Base-by-base conservation (phyloP, 768 basidiomycete species). In the Suillus subluteus region DNA sequence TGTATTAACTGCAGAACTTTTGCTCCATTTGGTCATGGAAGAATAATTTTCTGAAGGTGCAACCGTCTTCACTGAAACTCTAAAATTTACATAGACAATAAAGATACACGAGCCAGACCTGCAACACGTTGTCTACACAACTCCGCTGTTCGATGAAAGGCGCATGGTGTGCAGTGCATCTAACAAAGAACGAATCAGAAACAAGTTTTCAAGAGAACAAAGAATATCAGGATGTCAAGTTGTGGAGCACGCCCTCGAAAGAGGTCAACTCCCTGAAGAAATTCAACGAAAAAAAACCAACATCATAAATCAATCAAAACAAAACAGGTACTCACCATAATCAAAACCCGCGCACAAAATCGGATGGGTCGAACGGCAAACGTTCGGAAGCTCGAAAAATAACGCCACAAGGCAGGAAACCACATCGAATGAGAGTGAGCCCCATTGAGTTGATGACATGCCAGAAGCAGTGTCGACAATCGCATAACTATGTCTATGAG, bases 401-500 rank as follows among this genome's bases (percentile, higher is more conserved):
- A 62, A 38, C 6, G 55, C 55, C 32, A 6, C 6, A n/a, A 37
- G 32, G 55, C 35, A 1, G 40, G 70, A 23, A 58, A 70, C 73
- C 76, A 80, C 83, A 88, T 85, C 88, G 87, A 81, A 81, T 77
- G 85, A 91, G 89, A 92, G 90, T 92, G 89, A 93, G 91, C 91
- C 91, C 91, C 91, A 92, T 93, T 93, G 87, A 84, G 91, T 91
- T 91, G 83, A 87, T 79, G 83, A 84, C 81, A 43, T 38, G 40
- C 68, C 62, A 71, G 67, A 66, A 65, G 69, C 71, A 75, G 73
- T 66, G 76, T 81, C 83, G 68, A 84, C 88, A 87, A 92, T 88
- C 91, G 91, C 86, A 93, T 93, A 86, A 91, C 91, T 93, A 76
- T 92, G 80, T 83, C 88, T 89, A 93, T 90, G 91, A 93, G 91